A percentile compares a stretch with the other conserved stretches of the same genome.
phyloP scores from a whole-genome alignment of 83 land plant species.

The Picea abies region DNA sequence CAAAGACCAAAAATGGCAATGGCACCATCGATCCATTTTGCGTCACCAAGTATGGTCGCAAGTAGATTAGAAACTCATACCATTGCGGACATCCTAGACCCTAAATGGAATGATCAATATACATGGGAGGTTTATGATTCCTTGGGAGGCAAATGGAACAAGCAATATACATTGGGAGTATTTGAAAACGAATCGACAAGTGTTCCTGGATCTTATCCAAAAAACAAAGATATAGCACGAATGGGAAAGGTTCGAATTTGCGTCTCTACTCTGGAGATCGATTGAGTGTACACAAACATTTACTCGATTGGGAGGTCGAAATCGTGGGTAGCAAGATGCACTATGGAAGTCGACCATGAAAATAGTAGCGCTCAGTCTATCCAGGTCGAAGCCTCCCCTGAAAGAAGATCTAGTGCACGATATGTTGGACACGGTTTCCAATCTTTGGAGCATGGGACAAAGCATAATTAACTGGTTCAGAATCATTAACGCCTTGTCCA shows the following conservation, averaged over 20 bases:
- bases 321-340: constrained; percentile 48
- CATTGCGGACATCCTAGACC: constrained; percentile 75
- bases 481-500: constrained; percentile 33
- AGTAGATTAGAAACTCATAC: constrained; percentile 34
- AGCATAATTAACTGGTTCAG: constrained; percentile 9
- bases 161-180: constrained; percentile 84
- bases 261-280: not conserved
- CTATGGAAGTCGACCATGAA: constrained; percentile 24
- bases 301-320: constrained; percentile 90
- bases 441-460: constrained; percentile 22
- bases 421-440: constrained; percentile 27
- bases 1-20: constrained; percentile 71
- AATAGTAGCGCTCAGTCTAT: constrained; percentile 4
- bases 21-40: constrained; percentile 95
- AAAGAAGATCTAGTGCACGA: not conserved
- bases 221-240: not conserved
- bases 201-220: constrained; percentile 9
- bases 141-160: constrained; percentile 26
- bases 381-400: not conserved
- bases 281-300: constrained; percentile 59
- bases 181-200: constrained; percentile 57
- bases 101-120: constrained; percentile 24
- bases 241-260: too few species aligned
- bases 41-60: constrained; percentile 87
- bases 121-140: constrained; percentile 97